These are phyloP conservation scores for Salix koriyanagi DNA, from an alignment of 345 rosid genomes.

Conservation along the genomic window DNA sequence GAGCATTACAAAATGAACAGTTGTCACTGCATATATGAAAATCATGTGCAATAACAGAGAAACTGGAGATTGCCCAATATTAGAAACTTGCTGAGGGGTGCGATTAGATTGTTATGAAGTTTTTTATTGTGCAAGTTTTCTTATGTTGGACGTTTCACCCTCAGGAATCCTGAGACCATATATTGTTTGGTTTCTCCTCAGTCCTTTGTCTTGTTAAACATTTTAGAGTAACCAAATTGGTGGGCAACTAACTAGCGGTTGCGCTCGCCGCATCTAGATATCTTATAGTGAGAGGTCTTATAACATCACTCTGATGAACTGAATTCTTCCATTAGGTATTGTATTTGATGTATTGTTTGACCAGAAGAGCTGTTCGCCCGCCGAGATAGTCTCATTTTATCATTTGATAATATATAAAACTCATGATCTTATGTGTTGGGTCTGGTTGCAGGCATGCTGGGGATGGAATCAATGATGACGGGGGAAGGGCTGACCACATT, in stretches of 20 bases:
- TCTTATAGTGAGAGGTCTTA: not conserved
- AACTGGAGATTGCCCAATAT: not conserved
- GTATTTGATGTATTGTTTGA: not conserved
- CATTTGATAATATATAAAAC: not conserved
- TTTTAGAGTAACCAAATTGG: not conserved
- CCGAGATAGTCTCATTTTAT: not conserved
- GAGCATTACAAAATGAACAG: not conserved
- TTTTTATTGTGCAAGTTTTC: not conserved
- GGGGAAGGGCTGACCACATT: slow-evolving; percentile 45
- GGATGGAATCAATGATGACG: slow-evolving; percentile 63
- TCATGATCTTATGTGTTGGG: not conserved
- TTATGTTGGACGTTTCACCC: not conserved
- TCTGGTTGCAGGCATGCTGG: slow-evolving; percentile 68
- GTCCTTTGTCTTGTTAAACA: not conserved
- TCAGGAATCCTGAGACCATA: not conserved
- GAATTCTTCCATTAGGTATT: not conserved
- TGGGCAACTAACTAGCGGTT: not conserved
- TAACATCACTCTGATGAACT: not conserved
- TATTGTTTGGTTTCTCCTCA: not conserved
- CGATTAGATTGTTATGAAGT: not conserved
- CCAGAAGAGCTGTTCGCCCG: not conserved
- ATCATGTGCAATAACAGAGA: not conserved
- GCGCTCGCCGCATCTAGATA: not conserved
- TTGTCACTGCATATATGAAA: not conserved
- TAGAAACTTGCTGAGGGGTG: not conserved